Evolutionary conservation across 1,139 yeast genomes (phyloP).

Genomic region (Saccharomyces uvarum): DNA sequence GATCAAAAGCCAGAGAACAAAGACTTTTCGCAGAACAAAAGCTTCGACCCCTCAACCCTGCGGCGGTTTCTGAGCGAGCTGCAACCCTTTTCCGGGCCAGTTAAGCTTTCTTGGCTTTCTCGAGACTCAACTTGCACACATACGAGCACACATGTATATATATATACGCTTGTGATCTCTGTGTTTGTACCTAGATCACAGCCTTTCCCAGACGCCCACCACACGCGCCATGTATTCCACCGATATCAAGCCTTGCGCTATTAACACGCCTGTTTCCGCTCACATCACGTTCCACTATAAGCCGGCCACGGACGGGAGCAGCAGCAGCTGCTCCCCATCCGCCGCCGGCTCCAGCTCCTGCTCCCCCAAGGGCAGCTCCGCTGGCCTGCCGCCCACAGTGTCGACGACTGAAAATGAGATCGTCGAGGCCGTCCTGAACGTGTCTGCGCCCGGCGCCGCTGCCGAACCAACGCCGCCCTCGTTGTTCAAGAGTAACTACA

Average conservation of each 20-base stretch:
- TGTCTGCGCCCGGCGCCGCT: not conserved
- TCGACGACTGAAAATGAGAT: not conserved
- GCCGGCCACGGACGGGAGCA: slow-evolving; percentile 2
- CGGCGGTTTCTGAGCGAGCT: not conserved
- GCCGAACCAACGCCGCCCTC: not conserved
- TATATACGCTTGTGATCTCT: not conserved
- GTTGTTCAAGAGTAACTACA: not conserved
- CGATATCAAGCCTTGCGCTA: not conserved
- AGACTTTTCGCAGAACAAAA: not conserved
- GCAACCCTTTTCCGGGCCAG: not conserved
- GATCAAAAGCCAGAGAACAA: not conserved
- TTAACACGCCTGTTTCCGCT: slow-evolving; percentile 11
- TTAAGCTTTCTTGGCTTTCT: not conserved
- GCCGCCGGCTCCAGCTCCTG: not conserved
- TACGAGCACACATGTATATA: not conserved
- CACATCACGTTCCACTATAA: slow-evolving; percentile 10
- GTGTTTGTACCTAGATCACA: not conserved
- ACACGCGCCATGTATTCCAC: slow-evolving; percentile 1
- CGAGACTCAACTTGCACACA: not conserved
- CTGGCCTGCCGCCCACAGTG: not conserved
- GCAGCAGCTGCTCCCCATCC: not conserved
- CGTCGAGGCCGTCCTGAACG: not conserved
- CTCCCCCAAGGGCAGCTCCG: not conserved
- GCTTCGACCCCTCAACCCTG: not conserved
- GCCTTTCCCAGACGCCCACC: not conserved